Evolutionary conservation across 2,329 filamentous ascomycete genomes (phyloP).

Genomic region (Chrysoporthe puriensis): DNA sequence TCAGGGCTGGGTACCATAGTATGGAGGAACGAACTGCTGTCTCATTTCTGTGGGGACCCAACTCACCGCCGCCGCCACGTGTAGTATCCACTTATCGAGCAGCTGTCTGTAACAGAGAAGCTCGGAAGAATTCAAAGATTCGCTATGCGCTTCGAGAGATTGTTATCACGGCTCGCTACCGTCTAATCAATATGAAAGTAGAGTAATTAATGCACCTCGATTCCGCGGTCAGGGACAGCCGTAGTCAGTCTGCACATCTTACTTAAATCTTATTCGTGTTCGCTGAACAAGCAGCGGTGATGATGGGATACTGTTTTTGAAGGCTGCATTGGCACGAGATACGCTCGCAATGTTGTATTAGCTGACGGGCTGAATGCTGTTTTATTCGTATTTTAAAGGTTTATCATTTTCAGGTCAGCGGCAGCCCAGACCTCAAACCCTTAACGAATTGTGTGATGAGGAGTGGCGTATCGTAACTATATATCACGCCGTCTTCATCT

Average conservation of each 20-base stretch:
- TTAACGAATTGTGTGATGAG: no score
- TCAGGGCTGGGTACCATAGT: background rate
- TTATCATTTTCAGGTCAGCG: no score
- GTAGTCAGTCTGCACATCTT: background rate
- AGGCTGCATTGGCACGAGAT: background rate
- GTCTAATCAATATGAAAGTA: background rate
- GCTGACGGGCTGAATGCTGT: no score
- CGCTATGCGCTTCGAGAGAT: background rate
- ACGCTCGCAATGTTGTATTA: background rate
- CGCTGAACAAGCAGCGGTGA: background rate
- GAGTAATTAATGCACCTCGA: background rate
- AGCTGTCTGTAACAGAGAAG: background rate
- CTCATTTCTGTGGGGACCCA: constrained; percentile 4
- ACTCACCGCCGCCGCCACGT: constrained; percentile 14
- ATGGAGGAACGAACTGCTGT: background rate
- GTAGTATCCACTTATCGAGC: background rate
- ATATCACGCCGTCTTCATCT: no score
- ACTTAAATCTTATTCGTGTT: background rate
- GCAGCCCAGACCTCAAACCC: no score
- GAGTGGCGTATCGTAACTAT: no score
- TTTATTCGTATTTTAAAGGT: no score
- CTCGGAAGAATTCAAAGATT: background rate
- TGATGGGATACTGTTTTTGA: background rate
- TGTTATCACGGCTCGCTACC: background rate
- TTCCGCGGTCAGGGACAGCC: background rate